Evolutionary conservation across 1,284 basidiomycete species (phyloP).

Genomic region (Ustanciosporium gigantosporum): DNA sequence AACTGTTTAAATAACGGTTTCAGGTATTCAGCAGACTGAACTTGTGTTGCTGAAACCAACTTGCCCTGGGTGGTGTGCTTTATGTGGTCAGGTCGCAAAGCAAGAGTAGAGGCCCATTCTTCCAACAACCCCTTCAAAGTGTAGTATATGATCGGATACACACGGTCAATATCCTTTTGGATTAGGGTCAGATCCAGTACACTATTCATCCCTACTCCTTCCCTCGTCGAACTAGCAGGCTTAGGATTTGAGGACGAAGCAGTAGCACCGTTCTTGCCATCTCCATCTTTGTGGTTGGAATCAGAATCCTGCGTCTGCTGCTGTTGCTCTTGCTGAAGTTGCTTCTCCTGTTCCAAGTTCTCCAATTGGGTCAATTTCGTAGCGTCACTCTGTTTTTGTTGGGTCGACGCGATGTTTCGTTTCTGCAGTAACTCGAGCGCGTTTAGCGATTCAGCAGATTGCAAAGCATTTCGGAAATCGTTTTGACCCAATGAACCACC

Average conservation of each 20-base stretch:
- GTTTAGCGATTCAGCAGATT: constrained; percentile 72
- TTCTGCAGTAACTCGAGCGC: constrained; percentile 71
- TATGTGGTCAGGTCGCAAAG: constrained; percentile 75
- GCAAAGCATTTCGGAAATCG: constrained; percentile 89
- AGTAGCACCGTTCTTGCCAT: too few species aligned
- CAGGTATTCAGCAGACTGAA: constrained; percentile 92
- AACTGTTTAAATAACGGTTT: constrained; percentile 93
- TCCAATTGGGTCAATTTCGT: constrained; percentile 23
- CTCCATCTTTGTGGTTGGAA: neutral
- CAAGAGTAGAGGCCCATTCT: constrained; percentile 95
- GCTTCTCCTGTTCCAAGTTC: constrained; percentile 16
- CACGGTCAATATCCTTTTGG: constrained; percentile 89
- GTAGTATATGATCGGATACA: constrained; percentile 97
- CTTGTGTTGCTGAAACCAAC: constrained; percentile 88
- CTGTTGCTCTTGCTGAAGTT: constrained; percentile 4
- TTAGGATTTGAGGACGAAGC: too few species aligned
- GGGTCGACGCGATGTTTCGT: constrained; percentile 31
- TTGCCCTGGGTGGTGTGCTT: constrained; percentile 89
- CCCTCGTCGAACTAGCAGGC: neutral
- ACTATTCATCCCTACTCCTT: constrained; percentile 55
- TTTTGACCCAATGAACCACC: constrained; percentile 62
- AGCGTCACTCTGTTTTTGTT: neutral
- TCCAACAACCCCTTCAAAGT: constrained; percentile 84
- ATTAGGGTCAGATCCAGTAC: constrained; percentile 69
- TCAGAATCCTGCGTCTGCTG: constrained; percentile 1